Percentiles rank a stretch among this genome's conserved stretches.
These are phyloP conservation scores for Herpotrichia juniperi DNA, from an alignment of 2,329 filamentous ascomycete genomes.

Conservation along the genomic window DNA sequence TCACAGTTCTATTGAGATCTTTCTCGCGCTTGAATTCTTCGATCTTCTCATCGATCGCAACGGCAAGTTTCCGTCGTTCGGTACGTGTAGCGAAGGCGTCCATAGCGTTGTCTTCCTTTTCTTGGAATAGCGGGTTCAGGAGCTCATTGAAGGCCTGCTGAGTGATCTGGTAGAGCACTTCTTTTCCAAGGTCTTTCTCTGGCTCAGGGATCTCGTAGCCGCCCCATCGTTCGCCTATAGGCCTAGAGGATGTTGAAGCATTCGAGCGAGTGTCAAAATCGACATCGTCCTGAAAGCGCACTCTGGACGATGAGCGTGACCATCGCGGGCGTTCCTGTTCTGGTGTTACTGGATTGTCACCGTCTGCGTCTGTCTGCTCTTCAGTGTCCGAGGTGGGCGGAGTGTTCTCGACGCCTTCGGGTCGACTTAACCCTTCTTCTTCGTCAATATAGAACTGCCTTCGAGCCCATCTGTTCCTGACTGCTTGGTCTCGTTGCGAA, in stretches of 20 bases:
- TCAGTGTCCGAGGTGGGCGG: conserved; percentile 9
- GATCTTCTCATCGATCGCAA: conserved; percentile 26
- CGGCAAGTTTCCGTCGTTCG: conserved; percentile 31
- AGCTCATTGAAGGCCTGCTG: conserved; percentile 94
- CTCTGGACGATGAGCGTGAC: conserved; percentile 79
- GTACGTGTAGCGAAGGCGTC: conserved; percentile 57
- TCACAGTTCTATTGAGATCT: conserved; percentile 21
- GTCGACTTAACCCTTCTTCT: conserved; percentile 70
- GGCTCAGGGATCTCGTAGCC: conserved; percentile 79
- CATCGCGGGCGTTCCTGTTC: conserved; percentile 37
- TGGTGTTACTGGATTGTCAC: conserved; percentile 6
- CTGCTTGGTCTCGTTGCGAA: conserved; percentile 40
- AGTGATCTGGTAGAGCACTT: conserved; percentile 88
- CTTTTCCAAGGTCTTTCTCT: conserved; percentile 82
- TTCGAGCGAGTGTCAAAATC: conserved; percentile 76
- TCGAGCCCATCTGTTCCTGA: conserved; percentile 73
- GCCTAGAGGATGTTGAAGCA: conserved; percentile 73
- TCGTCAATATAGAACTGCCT: conserved; percentile 84
- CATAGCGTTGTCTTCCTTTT: conserved; percentile 77
- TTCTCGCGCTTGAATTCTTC: conserved; percentile 20
- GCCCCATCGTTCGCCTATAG: conserved; percentile 72
- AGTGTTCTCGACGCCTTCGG: conserved; percentile 22
- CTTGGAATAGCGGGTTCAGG: conserved; percentile 83
- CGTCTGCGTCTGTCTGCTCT: conserved; percentile 15
- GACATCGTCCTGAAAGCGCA: conserved; percentile 74